Evolutionary conservation across 2,329 filamentous ascomycete genomes (phyloP).

Genomic region (Rhytidhysteron rufulum): DNA sequence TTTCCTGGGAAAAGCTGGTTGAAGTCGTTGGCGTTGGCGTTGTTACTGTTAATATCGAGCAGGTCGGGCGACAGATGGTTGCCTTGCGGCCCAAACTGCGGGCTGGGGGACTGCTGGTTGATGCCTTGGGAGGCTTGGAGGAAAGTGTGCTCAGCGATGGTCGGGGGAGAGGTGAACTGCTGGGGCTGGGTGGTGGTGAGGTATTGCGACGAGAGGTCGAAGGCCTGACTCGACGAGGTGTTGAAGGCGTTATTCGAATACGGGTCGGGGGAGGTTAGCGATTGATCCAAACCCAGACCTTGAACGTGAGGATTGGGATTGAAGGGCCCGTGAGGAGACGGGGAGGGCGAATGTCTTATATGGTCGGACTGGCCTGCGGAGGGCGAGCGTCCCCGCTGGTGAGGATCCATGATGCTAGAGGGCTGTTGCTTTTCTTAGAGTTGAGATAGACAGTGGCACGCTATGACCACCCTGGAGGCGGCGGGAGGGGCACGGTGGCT

Average conservation of each 20-base stretch:
- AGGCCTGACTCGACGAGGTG: constrained; percentile 40
- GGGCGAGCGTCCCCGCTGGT: constrained; percentile 60
- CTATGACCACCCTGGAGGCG: constrained; percentile 20
- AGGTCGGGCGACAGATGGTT: constrained; percentile 32
- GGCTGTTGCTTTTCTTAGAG: constrained; percentile 29
- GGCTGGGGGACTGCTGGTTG: constrained; percentile 53
- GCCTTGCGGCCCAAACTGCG: constrained; percentile 36
- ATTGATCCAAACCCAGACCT: constrained; percentile 57
- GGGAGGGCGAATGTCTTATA: constrained; percentile 67
- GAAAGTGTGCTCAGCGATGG: constrained; percentile 41
- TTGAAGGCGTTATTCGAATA: constrained; percentile 18
- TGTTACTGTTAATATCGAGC: constrained; percentile 24
- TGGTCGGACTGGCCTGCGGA: constrained; percentile 56
- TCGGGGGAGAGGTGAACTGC: constrained; percentile 39
- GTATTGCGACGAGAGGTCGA: constrained; percentile 29
- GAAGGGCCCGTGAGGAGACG: constrained; percentile 55
- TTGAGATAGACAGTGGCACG: constrained; percentile 13
- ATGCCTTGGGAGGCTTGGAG: constrained; percentile 35
- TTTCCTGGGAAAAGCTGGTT: constrained; percentile 55
- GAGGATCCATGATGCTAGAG: constrained; percentile 49
- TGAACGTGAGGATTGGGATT: constrained; percentile 49
- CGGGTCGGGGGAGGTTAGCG: constrained; percentile 21
- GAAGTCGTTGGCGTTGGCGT: constrained; percentile 18
- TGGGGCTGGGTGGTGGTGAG: constrained; percentile 46
- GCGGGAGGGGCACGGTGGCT: constrained; percentile 5